Percentiles rank a stretch among this genome's conserved stretches.
Conservation (phyloP, 176 grass and related monocot genomes). For the Bothriochloa decipiens region DNA sequence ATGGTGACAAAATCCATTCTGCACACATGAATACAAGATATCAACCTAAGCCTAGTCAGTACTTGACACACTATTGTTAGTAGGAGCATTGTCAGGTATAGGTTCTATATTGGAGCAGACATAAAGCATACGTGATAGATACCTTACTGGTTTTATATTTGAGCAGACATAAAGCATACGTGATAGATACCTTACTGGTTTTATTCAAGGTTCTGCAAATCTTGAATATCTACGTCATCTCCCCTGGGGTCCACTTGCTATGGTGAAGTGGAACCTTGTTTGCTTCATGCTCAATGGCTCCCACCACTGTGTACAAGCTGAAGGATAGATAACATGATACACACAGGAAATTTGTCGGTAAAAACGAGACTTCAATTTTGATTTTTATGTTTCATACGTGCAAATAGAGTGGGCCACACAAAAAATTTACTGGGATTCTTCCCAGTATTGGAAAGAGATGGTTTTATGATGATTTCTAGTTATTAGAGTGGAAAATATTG, state of each 20-base stretch:
- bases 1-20: too few species aligned
- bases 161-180: neutral
- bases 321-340: neutral
- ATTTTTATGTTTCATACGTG: neutral
- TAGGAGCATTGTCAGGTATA: neutral
- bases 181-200: neutral
- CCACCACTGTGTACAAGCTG: neutral
- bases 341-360: neutral
- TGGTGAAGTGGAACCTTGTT: neutral
- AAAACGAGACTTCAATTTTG: neutral
- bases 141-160: too few species aligned
- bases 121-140: too few species aligned
- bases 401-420: neutral
- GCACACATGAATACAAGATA: too few species aligned
- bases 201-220: neutral
- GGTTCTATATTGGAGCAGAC: neutral
- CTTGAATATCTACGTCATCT: neutral
- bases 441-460: conserved; percentile 10
- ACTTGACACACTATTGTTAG: neutral
- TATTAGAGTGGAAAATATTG: neutral
- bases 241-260: neutral
- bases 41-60: neutral
- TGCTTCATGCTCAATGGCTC: neutral
- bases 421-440: neutral
- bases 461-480: conserved; percentile 3